phyloP scores from a whole-genome alignment of 2,329 filamentous ascomycete species.

The Raffaelea albimanens region DNA sequence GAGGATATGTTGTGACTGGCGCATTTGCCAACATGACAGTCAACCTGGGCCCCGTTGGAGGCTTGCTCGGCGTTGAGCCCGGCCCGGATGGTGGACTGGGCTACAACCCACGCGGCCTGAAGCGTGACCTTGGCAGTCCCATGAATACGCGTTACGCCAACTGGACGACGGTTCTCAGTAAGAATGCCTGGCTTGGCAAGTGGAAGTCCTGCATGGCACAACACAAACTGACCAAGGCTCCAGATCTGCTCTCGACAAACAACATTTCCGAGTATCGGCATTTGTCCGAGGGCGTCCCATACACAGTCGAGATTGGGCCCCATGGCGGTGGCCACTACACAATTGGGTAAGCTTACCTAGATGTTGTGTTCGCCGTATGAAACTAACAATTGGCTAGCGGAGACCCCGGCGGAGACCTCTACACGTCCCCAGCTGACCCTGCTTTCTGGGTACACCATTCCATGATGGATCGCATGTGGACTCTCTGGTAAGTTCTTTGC shows the following conservation, averaged over 20 bases:
- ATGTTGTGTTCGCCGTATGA: background rate
- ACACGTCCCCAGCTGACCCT: conserved; percentile 16
- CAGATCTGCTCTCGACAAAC: conserved; percentile 20
- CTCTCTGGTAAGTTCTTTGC: too few species aligned
- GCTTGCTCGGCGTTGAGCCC: conserved; percentile 20
- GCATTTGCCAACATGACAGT: conserved; percentile 28
- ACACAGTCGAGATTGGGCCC: conserved; percentile 19
- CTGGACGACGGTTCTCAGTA: conserved; percentile 14
- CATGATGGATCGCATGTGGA: conserved; percentile 21
- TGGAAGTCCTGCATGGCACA: too few species aligned
- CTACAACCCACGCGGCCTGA: conserved; percentile 35
- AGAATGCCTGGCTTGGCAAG: too few species aligned
- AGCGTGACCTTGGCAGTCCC: conserved; percentile 26
- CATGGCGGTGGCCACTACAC: conserved; percentile 22
- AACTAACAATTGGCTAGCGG: conserved; percentile 25
- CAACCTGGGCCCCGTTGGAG: conserved; percentile 24
- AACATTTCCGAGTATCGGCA: conserved; percentile 24
- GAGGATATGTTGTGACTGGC: conserved; percentile 40
- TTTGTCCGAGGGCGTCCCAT: conserved; percentile 24
- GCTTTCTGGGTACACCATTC: conserved; percentile 20
- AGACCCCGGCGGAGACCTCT: conserved; percentile 28
- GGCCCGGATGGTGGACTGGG: conserved; percentile 21
- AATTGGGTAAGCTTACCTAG: conserved; percentile 13
- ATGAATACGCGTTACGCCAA: conserved; percentile 22
- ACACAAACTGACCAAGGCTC: too few species aligned